Evolutionary conservation across 208 protist genomes (phyloP).

Genomic region (Naegleria lovaniensis): DNA sequence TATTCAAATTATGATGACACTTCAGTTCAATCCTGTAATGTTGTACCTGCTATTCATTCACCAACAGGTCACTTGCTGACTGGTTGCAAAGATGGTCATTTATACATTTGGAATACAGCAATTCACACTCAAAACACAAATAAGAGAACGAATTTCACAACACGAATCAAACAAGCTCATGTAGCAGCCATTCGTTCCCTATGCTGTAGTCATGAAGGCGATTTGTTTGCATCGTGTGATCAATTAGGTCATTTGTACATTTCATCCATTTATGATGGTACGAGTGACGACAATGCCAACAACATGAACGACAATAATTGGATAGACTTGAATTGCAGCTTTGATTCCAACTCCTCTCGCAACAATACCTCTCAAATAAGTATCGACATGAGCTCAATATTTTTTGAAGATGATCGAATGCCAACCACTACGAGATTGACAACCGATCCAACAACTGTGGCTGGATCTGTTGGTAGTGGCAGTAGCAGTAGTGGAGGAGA

Average conservation of each 20-base stretch:
- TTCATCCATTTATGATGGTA: neutral
- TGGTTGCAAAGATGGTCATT: neutral
- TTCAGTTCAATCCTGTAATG: neutral
- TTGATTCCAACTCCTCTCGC: no score
- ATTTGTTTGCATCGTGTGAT: neutral
- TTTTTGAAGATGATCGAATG: no score
- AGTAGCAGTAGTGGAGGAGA: no score
- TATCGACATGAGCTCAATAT: no score
- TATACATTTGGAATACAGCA: neutral
- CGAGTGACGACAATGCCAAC: no score
- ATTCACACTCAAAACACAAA: neutral
- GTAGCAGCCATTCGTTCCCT: neutral
- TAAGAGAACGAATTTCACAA: neutral
- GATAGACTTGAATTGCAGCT: no score
- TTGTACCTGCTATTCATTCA: neutral
- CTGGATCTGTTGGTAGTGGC: no score
- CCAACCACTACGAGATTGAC: no score
- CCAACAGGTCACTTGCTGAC: neutral
- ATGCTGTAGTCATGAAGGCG: neutral
- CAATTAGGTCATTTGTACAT: neutral
- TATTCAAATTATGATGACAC: neutral
- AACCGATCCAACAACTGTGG: no score
- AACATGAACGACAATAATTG: no score
- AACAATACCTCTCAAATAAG: no score
- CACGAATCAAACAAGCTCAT: neutral